Base-by-base conservation (phyloP, 371 early-diverging fungal species). In the Zychaea mexicana region DNA sequence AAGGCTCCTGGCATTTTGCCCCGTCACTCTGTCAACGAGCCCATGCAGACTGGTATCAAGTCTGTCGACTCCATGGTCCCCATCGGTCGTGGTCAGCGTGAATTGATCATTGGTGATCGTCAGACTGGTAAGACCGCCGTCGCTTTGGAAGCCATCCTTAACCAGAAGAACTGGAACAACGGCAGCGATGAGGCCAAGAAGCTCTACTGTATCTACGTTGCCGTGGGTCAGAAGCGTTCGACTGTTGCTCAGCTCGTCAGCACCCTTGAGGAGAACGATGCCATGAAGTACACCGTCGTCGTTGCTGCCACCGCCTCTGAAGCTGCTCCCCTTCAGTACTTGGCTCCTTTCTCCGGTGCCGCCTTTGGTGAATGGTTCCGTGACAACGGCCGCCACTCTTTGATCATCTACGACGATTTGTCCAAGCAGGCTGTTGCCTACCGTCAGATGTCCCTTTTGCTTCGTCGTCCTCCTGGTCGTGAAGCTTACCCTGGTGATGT, bases 1-100 rank as follows among this genome's bases (percentile, higher is more conserved):
- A 96, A 96, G 90, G 97, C 96, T 62, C 97, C 96, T 61, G 97
- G 97, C 76, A 97, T 97, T 84, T 93, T 97, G 73, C 96, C 96
- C 72, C 93, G 97, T 82, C 88, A 94, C 78, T 96, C 96, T 69
- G 97, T 97, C 74, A 92, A 93, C 83, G 95, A 96, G 85, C 97
- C 97, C 73, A 96, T 97, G 96, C 94, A 94, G 79, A 97, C 97
- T 79, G 97, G 97, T 82, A 94, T 94, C 87, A 97, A 97, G 88
- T 97, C 94, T 72, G 93, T 96, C 73, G 96, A 96, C 89, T 94
- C 96, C 81, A 96, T 96, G 97, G 90, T 96, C 67, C 97, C 97
- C 73, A 95, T 96, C 67, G 96, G 97, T 74, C 93, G 96, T 93
- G 97, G 97, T 74, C 97, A 96, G 87, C 93, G 96, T 92, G 97